Base-by-base conservation (phyloP, 768 basidiomycete species). In the Lentinus tigrinus region DNA sequence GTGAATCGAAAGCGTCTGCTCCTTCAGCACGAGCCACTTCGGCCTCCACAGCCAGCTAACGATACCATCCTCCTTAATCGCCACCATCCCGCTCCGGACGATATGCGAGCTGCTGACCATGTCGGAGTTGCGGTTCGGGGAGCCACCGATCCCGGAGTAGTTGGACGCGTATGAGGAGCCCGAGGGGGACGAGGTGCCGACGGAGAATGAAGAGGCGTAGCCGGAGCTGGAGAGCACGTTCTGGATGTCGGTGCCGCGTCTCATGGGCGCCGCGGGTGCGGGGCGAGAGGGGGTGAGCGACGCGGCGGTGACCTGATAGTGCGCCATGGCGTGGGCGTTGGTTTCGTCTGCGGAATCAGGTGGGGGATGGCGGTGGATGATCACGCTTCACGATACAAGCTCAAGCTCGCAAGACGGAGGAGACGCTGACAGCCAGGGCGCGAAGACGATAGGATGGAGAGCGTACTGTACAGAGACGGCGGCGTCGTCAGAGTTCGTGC, bases 51-150 rank as follows among this genome's bases (percentile, higher is more conserved):
- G 80, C 81, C 92, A 95, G 61, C 89, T 91, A 2, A 90, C 86
- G 62, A 98, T 86, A 1, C 93, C 91, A 49, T 97, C 95, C 72
- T 99, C 96, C 79, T 98, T 98, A 67, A 96, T 79, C 70, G 82
- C 88, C 44, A 91, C 93, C 42, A 75, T 75, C n/a, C 91, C 96
- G 54, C 75, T 76, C 43, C 92, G 77, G 46, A 94, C 75, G 51
- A 89, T 70, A 47, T 84, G 80, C 2, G 77, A 61, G 59, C 65
- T 69, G 52, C 70, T 63, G 50, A 68, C 55, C 24, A 64, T 54
- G 37, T 76, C 73, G 4, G 76, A 75, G 54, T 71, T 72, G 54
- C 85, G 79, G 71, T 83, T 81, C 27, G 91, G 91, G 1, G 89
- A 88, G 44, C 84, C 91, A 48, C 91, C 91, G 60, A 93, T 93